These are phyloP conservation scores for Rhodamnia rubescens DNA, from an alignment of 345 rosid species.

Conservation along the genomic window DNA sequence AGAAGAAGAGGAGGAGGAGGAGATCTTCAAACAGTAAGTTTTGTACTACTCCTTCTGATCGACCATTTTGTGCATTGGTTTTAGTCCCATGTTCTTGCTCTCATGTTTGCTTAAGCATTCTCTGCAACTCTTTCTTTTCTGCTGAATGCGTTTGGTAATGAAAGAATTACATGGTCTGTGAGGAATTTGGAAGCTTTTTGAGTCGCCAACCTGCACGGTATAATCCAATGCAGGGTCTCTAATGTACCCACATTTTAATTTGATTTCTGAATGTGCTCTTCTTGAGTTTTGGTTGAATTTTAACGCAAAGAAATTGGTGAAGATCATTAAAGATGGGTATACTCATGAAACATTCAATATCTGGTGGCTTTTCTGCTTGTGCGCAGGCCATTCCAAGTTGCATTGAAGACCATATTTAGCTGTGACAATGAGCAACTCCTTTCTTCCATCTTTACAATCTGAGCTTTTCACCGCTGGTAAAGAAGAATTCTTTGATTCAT, in stretches of 20 bases:
- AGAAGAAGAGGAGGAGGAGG: neutral
- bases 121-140: neutral
- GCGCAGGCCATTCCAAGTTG: neutral
- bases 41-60: neutral
- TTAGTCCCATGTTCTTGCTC: neutral
- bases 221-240: neutral
- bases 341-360: neutral
- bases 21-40: neutral
- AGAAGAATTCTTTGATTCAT: neutral
- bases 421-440: conserved; percentile 26
- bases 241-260: neutral
- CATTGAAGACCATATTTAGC: neutral
- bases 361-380: neutral
- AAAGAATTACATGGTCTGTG: neutral
- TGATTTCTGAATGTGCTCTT: neutral
- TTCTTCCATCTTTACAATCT: conserved; percentile 17
- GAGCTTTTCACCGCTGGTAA: conserved; percentile 23
- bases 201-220: neutral
- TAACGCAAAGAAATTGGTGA: neutral
- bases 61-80: neutral
- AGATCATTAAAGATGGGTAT: neutral
- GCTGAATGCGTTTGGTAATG: neutral
- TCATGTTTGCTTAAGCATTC: neutral
- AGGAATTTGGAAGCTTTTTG: neutral
- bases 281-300: neutral